Base-by-base conservation (phyloP, 192 early-diverging fungal species). In the Funneliformis mosseae region DNA sequence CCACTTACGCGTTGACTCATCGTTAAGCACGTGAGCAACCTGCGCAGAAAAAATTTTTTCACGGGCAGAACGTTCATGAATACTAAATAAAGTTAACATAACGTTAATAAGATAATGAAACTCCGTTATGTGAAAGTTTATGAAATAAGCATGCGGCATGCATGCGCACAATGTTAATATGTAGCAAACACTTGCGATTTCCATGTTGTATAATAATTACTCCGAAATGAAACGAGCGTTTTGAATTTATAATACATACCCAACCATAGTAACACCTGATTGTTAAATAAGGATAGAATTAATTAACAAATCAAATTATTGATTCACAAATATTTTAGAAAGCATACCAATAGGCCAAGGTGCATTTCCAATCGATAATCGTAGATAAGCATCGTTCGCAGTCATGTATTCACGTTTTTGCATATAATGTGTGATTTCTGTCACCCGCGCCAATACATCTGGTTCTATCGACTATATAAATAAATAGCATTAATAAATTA, bases 1-100 rank as follows among this genome's bases (percentile, higher is more conserved):
- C 98, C 98, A 99, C 83, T 99, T 99, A 62, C 98, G 90, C 78
- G 96, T 95, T 0, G 92, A 91, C 86, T 98, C 98, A 78, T 98
- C 96, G 84, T 99, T 99, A 12, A 99, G 89, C 25, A 96, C 97
- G 84, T 99, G 98, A 3, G 98, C 98, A 16, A 99, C 96, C 81
- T 99, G 94, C 7, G 93, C 92, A 2, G 95, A 90, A 83, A 93
- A 94, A 91, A 99, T 98, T 85, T 97, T 98, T 85, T 98, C 97
- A 62, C 96, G 94, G n/a, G 93, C 95, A 25, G 94, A 95, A 81
- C 97, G 93, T 83, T 96, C 96, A 88, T 99, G 97, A 82, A 99
- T 99, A 89, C 97, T 93, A 83, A 74, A 42, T 6, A 38, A 61
- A 46, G 68, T 68, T 38, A 23, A 63, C 55, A 21, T 16, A 25